Evolutionary conservation across 495 filamentous ascomycete genomes (phyloP), one percentile per base, ranked within the genome.

Genomic region (Penicillium robsamsonii): DNA sequence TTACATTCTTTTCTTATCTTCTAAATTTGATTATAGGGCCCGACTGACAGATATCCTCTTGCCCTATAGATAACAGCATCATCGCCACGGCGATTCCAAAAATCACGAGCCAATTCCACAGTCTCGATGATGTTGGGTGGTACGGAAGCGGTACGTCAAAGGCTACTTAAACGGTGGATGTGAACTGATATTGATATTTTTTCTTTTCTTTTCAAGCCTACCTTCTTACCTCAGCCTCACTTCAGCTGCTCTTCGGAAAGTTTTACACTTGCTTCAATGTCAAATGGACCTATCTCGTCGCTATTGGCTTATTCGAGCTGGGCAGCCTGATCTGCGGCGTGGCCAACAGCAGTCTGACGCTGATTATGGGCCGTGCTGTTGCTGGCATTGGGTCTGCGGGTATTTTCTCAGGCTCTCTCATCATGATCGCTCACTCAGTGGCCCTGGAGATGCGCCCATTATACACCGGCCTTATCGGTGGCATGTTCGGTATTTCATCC

Each of bases 331-430:
- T 93, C 56, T 92, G 88, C 63, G 89, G 80, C 18, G 80, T 83
- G 1, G 86, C 90, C 2, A 83, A 85, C 9, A 83, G 72, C 53
- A 89, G 85, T 9, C 73, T 76, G 5, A 78, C 81, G n/a, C 77
- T 93, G 30, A 92, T 93, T 58, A 63, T 91, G 50, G 90, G 90
- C 5, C 81, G 90, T 38, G 89, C 90, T 27, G 74, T 93, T 40
- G 85, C 88, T 29, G 90, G 90, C n/a, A 63, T 90, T 22, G 90
- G 89, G 6, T 77, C 60, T 3, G 58, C 65, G 3, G 91, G 89
- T 42, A 84, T 94, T 53, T 89, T 89, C 66, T 83, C 84, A 1
- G 91, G 91, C 5, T 82, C 83, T 0, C 72, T 92, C 42, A 79
- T 88, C 42, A 90, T 93, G 61, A 75, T 94, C 8, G 47, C 61